Conservation (phyloP, 2,329 filamentous ascomycete species). For the Trichoderma sp. region DNA sequence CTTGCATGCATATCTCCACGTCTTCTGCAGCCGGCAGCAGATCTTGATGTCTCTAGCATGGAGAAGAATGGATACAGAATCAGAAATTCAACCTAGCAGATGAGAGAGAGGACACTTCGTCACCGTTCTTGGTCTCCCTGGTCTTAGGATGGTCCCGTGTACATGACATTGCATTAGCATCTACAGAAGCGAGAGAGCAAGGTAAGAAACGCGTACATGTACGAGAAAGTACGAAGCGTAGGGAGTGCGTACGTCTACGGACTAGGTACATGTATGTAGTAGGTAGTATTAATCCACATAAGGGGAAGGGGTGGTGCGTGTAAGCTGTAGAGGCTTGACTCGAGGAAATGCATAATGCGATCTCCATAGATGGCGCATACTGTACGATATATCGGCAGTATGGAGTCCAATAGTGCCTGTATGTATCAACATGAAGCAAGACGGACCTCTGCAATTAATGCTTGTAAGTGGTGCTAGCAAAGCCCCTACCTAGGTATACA, state of each 20-base stretch:
- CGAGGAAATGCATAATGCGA: not conserved
- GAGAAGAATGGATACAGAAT: not conserved
- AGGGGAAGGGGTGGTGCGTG: not conserved
- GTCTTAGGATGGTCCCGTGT: not conserved
- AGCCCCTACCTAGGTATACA: not conserved
- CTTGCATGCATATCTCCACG: not conserved
- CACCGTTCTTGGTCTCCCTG: not conserved
- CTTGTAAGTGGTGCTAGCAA: no score
- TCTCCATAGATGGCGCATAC: not conserved
- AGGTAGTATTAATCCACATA: conserved; percentile 1
- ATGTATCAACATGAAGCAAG: not conserved
- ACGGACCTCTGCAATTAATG: not conserved
- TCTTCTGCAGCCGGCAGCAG: not conserved
- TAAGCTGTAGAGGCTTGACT: not conserved
- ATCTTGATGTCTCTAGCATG: not conserved
- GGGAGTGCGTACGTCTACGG: not conserved
- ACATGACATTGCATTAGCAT: not conserved
- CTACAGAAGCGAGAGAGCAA: not conserved
- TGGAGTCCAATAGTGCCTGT: not conserved
- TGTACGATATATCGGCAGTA: not conserved
- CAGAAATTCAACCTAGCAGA: not conserved
- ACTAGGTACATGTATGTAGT: not conserved
- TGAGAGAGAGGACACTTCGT: not conserved
- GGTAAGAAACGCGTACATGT: not conserved
- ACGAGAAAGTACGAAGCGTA: not conserved